Base-by-base conservation (phyloP, 2,329 filamentous ascomycete species). In the Aspergillus bombycis region DNA sequence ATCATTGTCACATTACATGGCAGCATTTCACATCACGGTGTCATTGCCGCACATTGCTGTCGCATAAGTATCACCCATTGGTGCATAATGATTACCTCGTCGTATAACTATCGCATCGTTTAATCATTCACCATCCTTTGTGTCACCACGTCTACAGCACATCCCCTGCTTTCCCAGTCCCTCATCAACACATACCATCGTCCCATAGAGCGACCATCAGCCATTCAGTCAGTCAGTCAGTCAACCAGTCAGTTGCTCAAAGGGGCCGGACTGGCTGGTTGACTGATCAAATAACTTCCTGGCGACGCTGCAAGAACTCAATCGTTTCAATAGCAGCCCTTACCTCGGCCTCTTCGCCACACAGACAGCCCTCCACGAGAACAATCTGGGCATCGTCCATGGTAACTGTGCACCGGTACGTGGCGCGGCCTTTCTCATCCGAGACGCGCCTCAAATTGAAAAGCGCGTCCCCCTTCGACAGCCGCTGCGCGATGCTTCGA, bases 401-500 rank as follows among this genome's bases (percentile, higher is more conserved):
- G 6, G 55, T 46, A 1, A 69, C 70, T 6, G 62, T 43, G 38
- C 69, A 73, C 9, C 48, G 62, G 38, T 75, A 75, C 1, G 68
- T 74, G 28, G 67, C 70, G 21, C 26, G 41, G 5, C 46, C 63
- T 0, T 62, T 65, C 32, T 63, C 65, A 11, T 46, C 60, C 32
- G 60, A 62, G 0, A 72, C 53, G 19, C 70, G 56, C 23, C 62
- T 64, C 0, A 58, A 46, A 38, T 66, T 65, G n/a, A 74, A 74
- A 0, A 56, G 34, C 9, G 71, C 65, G 2, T 50, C 58, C 2
- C 54, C 54, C 63, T 67, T 72, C 1, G 87, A 87, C 36, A 90
- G 68, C 52, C 83, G 78, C 0, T 90, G 89, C 10, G 96, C 77
- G 62, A 88, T 82, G 73, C 92, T 89, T 75, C 92, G 94, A 10